Evolutionary conservation across 768 basidiomycete species (phyloP), one percentile per base, ranked within the genome.

Genomic region (Asterophora parasitica): DNA sequence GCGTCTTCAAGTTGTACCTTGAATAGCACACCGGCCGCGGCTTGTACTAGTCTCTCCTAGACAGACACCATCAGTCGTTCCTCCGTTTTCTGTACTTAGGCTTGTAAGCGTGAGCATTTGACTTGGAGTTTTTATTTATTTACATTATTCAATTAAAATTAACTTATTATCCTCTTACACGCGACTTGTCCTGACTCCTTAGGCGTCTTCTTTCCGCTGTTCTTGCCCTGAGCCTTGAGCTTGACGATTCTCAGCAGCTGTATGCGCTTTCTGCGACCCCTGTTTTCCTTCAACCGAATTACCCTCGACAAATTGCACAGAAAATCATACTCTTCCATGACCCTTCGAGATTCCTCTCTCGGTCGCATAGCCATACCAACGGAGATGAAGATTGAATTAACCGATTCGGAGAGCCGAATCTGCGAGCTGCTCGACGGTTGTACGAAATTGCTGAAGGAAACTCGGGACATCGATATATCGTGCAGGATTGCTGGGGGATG

Each of bases 401-500:
- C 83, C 1, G 75, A 81, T 0, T 69, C 71, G 2, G 94, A 97
- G 67, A 69, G 75, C 46, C 68, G 68, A 26, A 73, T 97, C 35
- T 92, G 89, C 65, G 61, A 69, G 2, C 73, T 94, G n/a, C 75
- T 97, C 44, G 83, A 94, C 61, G 82, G 84, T 49, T 96, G 88
- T 61, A 79, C 84, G 5, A 66, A 62, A 11, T 68, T 77, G 54
- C 68, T 85, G 55, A 75, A 72, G 48, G 63, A 70, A 47, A 71
- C 76, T 28, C 73, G 79, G 42, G 75, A 73, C 8, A 71, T 81
- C 16, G 64, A 66, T 4, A 83, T 81, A 0, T 75, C 79, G 1
- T 95, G 95, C 62, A 78, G 96, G 55, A 89, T 99, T 39, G 96
- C 93, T 9, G 96, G 96, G 13, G 96, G 96, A 15, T 99, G 96